These are phyloP conservation scores for Paecilomyces niveus DNA, from an alignment of 2,329 filamentous ascomycete species.

Conservation along the genomic window DNA sequence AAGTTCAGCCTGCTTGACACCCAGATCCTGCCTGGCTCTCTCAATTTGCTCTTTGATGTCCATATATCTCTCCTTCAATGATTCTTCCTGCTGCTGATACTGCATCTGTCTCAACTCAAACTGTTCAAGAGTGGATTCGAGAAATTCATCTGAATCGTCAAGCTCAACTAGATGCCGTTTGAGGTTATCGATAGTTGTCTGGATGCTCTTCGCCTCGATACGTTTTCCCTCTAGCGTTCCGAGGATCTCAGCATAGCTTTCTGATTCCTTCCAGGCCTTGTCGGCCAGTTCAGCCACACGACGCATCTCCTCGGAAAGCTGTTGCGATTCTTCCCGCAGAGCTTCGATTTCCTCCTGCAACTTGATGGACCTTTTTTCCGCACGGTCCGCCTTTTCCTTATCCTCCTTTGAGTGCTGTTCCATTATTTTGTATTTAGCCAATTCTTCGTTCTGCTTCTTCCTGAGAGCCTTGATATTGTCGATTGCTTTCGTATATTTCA, in stretches of 20 bases:
- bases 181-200: conserved; percentile 64
- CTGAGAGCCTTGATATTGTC: conserved; percentile 84
- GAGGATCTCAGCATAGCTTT: conserved; percentile 66
- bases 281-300: conserved; percentile 45
- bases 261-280: conserved; percentile 65
- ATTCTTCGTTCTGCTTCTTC: conserved; percentile 73
- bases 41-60: conserved; percentile 52
- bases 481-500: conserved; percentile 95
- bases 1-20: conserved; percentile 36
- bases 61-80: conserved; percentile 57
- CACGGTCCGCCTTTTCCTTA: conserved; percentile 74
- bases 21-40: conserved; percentile 34
- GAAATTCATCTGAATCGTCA: conserved; percentile 66
- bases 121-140: conserved; percentile 64
- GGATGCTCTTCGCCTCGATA: conserved; percentile 63
- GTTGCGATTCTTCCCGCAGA: conserved; percentile 55
- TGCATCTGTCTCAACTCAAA: conserved; percentile 69
- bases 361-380: conserved; percentile 57
- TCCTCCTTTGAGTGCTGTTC: conserved; percentile 73
- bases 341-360: conserved; percentile 57
- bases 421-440: conserved; percentile 64
- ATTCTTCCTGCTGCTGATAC: conserved; percentile 57
- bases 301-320: conserved; percentile 44
- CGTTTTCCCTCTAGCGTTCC: conserved; percentile 69
- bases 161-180: conserved; percentile 68